Evolutionary conservation across 2,329 filamentous ascomycete genomes (phyloP).

Genomic region (Cytospora leucostoma): DNA sequence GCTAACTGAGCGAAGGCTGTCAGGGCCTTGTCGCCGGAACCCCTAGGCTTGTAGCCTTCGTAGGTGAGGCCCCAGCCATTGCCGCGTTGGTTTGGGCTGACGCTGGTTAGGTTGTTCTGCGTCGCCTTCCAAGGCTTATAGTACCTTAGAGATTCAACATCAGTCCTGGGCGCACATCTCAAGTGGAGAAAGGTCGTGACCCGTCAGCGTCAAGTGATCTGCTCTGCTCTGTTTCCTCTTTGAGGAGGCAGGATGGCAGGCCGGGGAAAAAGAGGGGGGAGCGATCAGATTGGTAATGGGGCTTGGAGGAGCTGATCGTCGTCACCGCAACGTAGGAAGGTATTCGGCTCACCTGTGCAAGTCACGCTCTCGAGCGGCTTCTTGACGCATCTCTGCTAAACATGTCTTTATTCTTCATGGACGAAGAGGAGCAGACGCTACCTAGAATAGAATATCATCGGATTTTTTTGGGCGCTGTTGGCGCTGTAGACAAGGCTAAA

Average conservation of each 20-base stretch:
- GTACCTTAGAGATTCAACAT: slow-evolving; percentile 9
- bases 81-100: slow-evolving; percentile 1
- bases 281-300: neutral
- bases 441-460: neutral
- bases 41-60: slow-evolving; percentile 37
- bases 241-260: neutral
- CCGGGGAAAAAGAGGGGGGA: neutral
- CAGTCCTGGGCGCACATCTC: neutral
- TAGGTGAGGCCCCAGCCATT: slow-evolving; percentile 19
- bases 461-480: neutral
- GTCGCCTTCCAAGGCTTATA: slow-evolving; percentile 25
- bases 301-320: neutral
- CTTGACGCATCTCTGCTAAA: slow-evolving; percentile 20
- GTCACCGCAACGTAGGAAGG: neutral
- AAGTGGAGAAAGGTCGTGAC: neutral
- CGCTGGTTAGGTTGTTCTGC: slow-evolving; percentile 14
- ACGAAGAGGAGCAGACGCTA: neutral
- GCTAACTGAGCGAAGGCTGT: slow-evolving; percentile 54
- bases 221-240: neutral
- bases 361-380: slow-evolving; percentile 24
- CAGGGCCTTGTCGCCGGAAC: slow-evolving; percentile 42
- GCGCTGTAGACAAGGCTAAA: neutral
- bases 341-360: slow-evolving; percentile 15
- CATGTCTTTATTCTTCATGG: neutral
- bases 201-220: neutral